phyloP scores from a whole-genome alignment of 352 stramenopile genomes.

The Phytopythium kandeliae region DNA sequence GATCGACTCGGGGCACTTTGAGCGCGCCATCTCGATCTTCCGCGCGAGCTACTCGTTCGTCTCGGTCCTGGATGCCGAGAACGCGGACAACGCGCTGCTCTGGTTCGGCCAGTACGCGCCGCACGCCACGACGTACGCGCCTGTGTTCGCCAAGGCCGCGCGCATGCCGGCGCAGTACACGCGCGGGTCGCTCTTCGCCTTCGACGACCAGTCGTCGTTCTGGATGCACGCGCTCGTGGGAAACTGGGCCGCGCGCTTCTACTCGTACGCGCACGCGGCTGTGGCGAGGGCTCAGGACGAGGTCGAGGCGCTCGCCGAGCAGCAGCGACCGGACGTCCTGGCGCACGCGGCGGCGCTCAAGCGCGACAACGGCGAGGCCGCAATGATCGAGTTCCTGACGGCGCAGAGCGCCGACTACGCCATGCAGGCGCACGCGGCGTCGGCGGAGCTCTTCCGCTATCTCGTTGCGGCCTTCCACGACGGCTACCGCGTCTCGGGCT shows the following conservation, averaged over 20 bases:
- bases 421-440: conserved; percentile 42
- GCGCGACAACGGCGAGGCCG: conserved; percentile 26
- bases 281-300: conserved; percentile 53
- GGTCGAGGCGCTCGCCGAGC: conserved; percentile 41
- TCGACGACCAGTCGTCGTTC: conserved; percentile 57
- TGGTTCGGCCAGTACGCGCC: conserved; percentile 91
- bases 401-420: conserved; percentile 42
- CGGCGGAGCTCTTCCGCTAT: conserved; percentile 54
- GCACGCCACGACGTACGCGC: conserved; percentile 84
- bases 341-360: conserved; percentile 32
- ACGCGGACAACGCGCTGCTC: conserved; percentile 57
- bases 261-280: conserved; percentile 56
- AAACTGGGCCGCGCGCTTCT: conserved; percentile 80
- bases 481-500: conserved; percentile 62
- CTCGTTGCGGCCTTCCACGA: conserved; percentile 81
- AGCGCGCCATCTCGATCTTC: conserved; percentile 93
- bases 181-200: conserved; percentile 57
- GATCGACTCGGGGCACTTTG: conserved; percentile 62
- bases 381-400: conserved; percentile 56
- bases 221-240: conserved; percentile 81
- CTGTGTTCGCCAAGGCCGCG: conserved; percentile 74
- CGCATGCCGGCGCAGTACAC: conserved; percentile 43
- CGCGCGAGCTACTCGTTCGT: conserved; percentile 89
- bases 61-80: conserved; percentile 49
- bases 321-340: conserved; percentile 28